Evolutionary conservation across 805 yeast species (phyloP).

Genomic region (Lipomyces orientalis): DNA sequence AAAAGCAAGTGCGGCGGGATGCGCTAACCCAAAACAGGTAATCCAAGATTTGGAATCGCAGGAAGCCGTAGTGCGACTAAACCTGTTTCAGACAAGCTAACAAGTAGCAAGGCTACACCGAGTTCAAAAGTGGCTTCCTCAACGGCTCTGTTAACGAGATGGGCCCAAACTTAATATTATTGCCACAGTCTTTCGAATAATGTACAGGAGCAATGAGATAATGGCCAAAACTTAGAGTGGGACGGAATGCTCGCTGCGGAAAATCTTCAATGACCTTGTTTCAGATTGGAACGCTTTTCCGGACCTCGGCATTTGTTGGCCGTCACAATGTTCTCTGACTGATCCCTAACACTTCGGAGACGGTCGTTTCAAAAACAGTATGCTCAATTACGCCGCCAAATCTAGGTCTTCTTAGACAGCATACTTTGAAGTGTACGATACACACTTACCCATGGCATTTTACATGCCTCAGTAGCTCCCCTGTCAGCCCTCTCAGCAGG

Average conservation of each 20-base stretch:
- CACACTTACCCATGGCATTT: conserved; percentile 7
- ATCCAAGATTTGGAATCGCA: conserved; percentile 4
- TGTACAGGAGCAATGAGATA: background rate
- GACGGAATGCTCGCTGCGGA: background rate
- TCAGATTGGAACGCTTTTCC: background rate
- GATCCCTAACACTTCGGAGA: background rate
- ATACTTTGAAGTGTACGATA: background rate
- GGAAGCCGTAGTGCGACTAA: background rate
- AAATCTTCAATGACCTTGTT: background rate
- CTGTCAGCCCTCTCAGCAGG: background rate
- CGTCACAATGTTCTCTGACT: background rate
- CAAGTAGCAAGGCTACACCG: background rate
- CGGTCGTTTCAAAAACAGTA: background rate
- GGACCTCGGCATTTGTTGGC: background rate
- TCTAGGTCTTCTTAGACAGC: background rate
- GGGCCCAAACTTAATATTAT: conserved; percentile 1
- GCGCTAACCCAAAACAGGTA: conserved; percentile 3
- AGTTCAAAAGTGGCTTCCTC: background rate
- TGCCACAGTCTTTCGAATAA: background rate
- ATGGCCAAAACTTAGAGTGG: background rate
- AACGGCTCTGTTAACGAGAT: background rate
- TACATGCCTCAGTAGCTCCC: background rate
- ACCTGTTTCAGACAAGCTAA: background rate
- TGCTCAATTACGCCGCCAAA: conserved; percentile 4
- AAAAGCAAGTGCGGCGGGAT: background rate